Evolutionary conservation across 331 rosid genomes (phyloP).

Genomic region (Quercus tomentella): DNA sequence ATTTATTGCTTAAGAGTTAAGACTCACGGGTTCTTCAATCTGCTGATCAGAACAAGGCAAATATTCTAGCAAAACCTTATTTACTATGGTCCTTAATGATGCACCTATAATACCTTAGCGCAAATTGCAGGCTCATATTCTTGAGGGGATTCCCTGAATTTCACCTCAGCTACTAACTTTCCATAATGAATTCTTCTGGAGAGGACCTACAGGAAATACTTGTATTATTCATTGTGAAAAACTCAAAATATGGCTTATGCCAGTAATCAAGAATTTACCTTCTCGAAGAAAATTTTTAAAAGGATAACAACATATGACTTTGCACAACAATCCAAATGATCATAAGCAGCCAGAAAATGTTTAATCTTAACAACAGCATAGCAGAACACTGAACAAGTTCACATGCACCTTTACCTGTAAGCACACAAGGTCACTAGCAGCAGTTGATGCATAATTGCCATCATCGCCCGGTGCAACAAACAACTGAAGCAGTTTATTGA

Average conservation of each 20-base stretch:
- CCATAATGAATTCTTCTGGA: conserved; percentile 93
- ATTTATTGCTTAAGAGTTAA: too few species aligned
- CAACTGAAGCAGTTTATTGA: conserved; percentile 59
- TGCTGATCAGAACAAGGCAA: neutral
- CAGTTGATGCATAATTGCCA: conserved; percentile 86
- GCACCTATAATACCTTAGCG: conserved; percentile 45
- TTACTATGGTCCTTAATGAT: neutral
- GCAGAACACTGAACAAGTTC: neutral
- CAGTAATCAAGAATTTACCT: too few species aligned
- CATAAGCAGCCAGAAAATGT: too few species aligned
- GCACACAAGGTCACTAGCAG: conserved; percentile 79
- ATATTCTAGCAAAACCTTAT: neutral
- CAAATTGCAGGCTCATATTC: conserved; percentile 77
- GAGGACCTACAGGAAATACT: conserved; percentile 51
- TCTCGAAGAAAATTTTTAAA: neutral
- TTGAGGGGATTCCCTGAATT: conserved; percentile 70
- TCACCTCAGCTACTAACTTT: conserved; percentile 90
- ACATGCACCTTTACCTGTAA: conserved; percentile 56
- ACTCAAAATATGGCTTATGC: neutral
- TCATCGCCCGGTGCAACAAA: conserved; percentile 63
- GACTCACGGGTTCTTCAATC: too few species aligned
- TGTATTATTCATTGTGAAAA: conserved; percentile 3
- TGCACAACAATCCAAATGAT: neutral
- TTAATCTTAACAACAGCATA: neutral
- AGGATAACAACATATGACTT: neutral